Conservation (phyloP, 129 eudicot genomes). For the Tagetes patula region DNA sequence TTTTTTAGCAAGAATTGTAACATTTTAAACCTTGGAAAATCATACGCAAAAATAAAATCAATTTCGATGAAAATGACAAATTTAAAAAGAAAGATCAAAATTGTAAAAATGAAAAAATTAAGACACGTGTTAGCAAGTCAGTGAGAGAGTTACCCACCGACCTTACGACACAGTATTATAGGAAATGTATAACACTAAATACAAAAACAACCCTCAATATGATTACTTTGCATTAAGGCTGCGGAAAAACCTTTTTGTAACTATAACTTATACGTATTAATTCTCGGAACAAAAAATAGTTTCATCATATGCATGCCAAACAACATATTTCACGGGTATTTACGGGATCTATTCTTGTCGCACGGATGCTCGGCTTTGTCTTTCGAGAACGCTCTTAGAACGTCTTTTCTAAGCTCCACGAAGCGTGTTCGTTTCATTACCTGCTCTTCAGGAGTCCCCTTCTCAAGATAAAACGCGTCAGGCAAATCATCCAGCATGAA, state of each 20-base stretch:
- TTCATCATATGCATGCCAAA: neutral
- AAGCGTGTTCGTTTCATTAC: conserved; percentile 46
- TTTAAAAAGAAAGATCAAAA: too few species aligned
- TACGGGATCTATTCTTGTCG: conserved; percentile 30
- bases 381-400: conserved; percentile 62
- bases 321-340: conserved; percentile 20
- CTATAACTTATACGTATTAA: neutral
- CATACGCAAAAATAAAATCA: too few species aligned
- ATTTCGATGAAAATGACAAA: too few species aligned
- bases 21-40: too few species aligned
- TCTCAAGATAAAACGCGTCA: conserved; percentile 47
- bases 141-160: too few species aligned
- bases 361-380: conserved; percentile 56
- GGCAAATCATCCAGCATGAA: conserved; percentile 69
- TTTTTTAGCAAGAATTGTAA: too few species aligned
- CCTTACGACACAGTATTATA: too few species aligned
- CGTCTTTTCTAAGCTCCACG: conserved; percentile 65
- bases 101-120: too few species aligned
- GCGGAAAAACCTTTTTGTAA: conserved; percentile 4
- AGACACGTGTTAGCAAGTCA: too few species aligned
- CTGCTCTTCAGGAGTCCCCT: conserved; percentile 65
- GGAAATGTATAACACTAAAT: neutral
- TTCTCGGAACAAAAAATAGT: conserved; percentile 4
- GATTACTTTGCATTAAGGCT: neutral
- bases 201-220: neutral